A percentile compares a stretch with the other conserved stretches of the same genome.
Evolutionary conservation across 257 asterid genomes (phyloP).

Genomic region (Rhazya stricta): DNA sequence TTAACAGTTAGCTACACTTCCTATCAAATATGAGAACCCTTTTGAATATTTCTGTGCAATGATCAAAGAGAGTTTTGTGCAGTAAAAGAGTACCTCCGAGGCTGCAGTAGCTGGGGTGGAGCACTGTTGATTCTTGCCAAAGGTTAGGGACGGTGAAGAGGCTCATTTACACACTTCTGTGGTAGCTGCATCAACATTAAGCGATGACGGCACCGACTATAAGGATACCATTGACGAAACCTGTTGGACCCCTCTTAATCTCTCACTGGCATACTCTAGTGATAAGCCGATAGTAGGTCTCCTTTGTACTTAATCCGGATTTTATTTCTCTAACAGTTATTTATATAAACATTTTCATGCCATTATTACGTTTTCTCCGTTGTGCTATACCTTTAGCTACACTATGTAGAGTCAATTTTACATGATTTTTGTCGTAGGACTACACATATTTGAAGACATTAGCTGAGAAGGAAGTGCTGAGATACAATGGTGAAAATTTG

Average conservation of each 20-base stretch:
- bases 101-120: constrained; percentile 32
- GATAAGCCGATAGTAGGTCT: constrained; percentile 11
- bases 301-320: neutral
- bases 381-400: too few species aligned
- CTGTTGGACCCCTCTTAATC: constrained; percentile 42
- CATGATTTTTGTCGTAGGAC: constrained; percentile 23
- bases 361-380: too few species aligned
- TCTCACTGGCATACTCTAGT: constrained; percentile 1
- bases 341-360: too few species aligned
- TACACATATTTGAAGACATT: constrained; percentile 47
- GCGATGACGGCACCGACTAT: constrained; percentile 31
- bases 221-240: constrained; percentile 36
- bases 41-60: neutral
- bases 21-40: too few species aligned
- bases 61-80: neutral
- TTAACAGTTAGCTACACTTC: too few species aligned
- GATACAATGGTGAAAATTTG: constrained; percentile 37
- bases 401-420: too few species aligned
- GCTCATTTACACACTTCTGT: constrained; percentile 32
- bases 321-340: neutral
- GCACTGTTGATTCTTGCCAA: constrained; percentile 29
- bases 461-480: constrained; percentile 47
- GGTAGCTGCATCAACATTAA: constrained; percentile 36
- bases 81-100: constrained; percentile 49
- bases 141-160: constrained; percentile 27